Evolutionary conservation across 2,329 filamentous ascomycete genomes (phyloP).

Genomic region (Cytospora leucostoma): DNA sequence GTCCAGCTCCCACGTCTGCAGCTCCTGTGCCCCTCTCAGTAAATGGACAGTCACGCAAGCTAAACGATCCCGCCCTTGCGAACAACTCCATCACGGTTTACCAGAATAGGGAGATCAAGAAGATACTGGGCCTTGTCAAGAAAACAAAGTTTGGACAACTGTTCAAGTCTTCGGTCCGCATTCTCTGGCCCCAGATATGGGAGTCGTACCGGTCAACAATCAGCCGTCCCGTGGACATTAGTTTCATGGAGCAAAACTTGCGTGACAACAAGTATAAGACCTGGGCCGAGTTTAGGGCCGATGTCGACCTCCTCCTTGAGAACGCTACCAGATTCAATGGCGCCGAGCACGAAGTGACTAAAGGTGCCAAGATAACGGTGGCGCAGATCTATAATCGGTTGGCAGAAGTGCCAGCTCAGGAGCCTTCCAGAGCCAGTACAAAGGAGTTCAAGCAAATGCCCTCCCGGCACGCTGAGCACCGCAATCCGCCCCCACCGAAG

Average conservation of each 20-base stretch:
- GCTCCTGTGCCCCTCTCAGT: constrained; percentile 36
- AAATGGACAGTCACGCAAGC: constrained; percentile 37
- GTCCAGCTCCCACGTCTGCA: constrained; percentile 33
- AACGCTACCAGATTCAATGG: constrained; percentile 88
- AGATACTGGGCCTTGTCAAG: constrained; percentile 73
- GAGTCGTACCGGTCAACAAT: constrained; percentile 60
- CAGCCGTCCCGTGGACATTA: constrained; percentile 78
- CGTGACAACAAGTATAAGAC: constrained; percentile 68
- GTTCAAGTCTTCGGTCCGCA: constrained; percentile 78
- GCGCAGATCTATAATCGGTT: constrained; percentile 54
- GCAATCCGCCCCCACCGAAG: constrained; percentile 38
- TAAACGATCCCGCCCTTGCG: constrained; percentile 47
- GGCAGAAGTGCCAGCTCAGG: constrained; percentile 47
- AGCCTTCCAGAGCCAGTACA: constrained; percentile 64
- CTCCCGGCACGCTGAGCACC: constrained; percentile 48
- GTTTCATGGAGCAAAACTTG: constrained; percentile 77
- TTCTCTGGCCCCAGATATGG: constrained; percentile 73
- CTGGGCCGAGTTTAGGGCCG: constrained; percentile 71
- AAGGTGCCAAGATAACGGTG: constrained; percentile 56
- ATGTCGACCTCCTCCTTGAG: constrained; percentile 74
- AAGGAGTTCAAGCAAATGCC: constrained; percentile 54
- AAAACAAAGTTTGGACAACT: constrained; percentile 79
- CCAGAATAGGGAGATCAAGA: constrained; percentile 64
- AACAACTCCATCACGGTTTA: constrained; percentile 56
- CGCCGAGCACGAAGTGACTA: constrained; percentile 69